Base-by-base conservation (phyloP, 805 yeast species). In the Kuraishia ogatae region DNA sequence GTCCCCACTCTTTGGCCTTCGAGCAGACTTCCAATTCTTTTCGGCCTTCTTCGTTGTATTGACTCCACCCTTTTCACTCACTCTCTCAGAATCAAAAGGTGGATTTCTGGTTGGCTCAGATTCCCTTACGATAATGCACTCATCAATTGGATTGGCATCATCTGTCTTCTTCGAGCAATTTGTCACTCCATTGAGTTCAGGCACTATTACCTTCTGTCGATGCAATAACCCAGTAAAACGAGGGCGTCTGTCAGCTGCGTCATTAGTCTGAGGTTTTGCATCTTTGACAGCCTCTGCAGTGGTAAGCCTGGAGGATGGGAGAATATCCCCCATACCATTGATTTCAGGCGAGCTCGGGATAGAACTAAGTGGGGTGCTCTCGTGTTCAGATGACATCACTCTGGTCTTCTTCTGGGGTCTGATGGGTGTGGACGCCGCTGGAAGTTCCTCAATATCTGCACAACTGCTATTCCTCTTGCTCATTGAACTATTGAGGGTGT, bases 161-260 rank as follows among this genome's bases (percentile, higher is more conserved):
- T 51, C 55, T 39, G 48, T 53, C n/a, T 39, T 53, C 21, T 28
- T 53, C 23, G 62, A 65, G 3, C 61, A 54, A 5, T 61, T 57
- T 29, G 56, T 61, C 24, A 51, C 39, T 22, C 26, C 43, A 21
- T 39, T 52, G 50, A 19, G 53, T 57, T 50, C 50, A 50, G 46
- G 29, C 20, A 53, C 22, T 4, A 35, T 35, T 3, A 35, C 43
- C 4, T 35, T 17, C 43, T 17, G 7, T 11, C 17, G 43, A 4
- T 11, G 15, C 43, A 35, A 15, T 4, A 17, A 8, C 7, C 43
- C 43, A 13, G 13, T 3, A 8, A 35, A 8, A 13, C n/a, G 43
- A 15, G n/a, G 43, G 13, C 15, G 15, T 35, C 17, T 35, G 17
- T 35, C 43, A 35, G 43, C 15, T 15, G 17, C 6, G 15, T 7